Percentiles rank a stretch among this genome's conserved stretches.
Evolutionary conservation across 2,329 filamentous ascomycete genomes (phyloP).

Genomic region (Penicillium vulpinum): DNA sequence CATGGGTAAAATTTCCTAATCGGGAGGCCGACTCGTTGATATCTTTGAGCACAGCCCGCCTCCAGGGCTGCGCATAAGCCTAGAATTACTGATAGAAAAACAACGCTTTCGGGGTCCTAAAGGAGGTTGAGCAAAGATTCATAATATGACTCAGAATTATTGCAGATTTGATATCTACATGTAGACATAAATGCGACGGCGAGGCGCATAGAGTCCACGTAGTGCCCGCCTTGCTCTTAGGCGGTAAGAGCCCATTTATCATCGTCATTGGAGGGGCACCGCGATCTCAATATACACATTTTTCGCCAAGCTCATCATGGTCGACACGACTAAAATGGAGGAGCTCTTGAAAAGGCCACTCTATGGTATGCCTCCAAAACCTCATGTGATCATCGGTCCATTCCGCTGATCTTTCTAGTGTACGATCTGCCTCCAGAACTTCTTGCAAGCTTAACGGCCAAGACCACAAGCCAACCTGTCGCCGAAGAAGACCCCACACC

Average conservation of each 20-base stretch:
- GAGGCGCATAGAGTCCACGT: neutral
- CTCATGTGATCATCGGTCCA: neutral
- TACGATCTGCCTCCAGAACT: constrained; percentile 80
- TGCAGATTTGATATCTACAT: neutral
- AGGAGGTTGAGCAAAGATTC: neutral
- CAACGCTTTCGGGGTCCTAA: neutral
- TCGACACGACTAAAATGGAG: constrained; percentile 28
- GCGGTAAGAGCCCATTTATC: constrained; percentile 19
- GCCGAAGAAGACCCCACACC: constrained; percentile 24
- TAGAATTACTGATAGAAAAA: neutral
- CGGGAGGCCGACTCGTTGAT: constrained; percentile 5
- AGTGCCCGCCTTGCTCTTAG: constrained; percentile 10
- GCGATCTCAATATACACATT: constrained; percentile 10
- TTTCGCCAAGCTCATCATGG: constrained; percentile 18
- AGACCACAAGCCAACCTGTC: constrained; percentile 45
- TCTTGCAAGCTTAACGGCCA: constrained; percentile 65
- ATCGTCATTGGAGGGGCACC: constrained; percentile 24
- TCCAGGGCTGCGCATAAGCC: too few species aligned
- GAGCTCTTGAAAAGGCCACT: constrained; percentile 51
- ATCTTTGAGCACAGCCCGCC: constrained; percentile 3
- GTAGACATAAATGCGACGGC: constrained; percentile 4
- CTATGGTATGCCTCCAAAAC: constrained; percentile 44
- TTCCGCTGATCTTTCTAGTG: constrained; percentile 53
- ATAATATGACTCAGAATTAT: neutral
- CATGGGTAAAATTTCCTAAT: neutral